phyloP scores from a whole-genome alignment of 257 asterid species.

The Capsicum chinense region DNA sequence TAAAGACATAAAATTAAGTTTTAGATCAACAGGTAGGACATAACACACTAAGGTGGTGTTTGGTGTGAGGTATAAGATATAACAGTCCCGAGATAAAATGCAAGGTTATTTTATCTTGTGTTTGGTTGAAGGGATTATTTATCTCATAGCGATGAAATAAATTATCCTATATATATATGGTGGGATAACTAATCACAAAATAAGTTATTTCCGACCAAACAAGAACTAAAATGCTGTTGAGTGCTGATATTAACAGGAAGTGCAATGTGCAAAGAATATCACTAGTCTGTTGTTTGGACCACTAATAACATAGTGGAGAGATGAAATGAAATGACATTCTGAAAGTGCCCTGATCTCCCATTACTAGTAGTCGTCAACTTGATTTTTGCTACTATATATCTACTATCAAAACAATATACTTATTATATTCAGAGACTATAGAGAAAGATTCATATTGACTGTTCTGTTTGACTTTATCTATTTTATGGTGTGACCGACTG shows the following conservation, averaged over 20 bases:
- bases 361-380: constrained; percentile 20
- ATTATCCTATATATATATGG: too few relatives aligned
- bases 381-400: background rate
- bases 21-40: background rate
- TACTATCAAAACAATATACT: background rate
- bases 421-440: background rate
- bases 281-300: constrained; percentile 3
- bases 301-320: background rate
- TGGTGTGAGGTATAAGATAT: too few relatives aligned
- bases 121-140: too few relatives aligned
- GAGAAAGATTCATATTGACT: background rate
- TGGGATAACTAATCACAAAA: too few relatives aligned
- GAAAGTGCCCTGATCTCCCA: background rate
- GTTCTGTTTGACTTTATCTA: background rate
- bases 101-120: too few relatives aligned
- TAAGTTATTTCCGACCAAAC: too few relatives aligned
- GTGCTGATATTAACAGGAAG: background rate
- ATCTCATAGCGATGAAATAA: too few relatives aligned
- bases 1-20: too few relatives aligned
- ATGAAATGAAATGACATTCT: background rate
- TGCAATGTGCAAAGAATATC: background rate
- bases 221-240: background rate
- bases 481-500: background rate
- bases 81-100: too few relatives aligned
- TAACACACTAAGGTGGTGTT: background rate